phyloP scores from a whole-genome alignment of 805 yeast species.

The Naumovozyma dairenensis region DNA sequence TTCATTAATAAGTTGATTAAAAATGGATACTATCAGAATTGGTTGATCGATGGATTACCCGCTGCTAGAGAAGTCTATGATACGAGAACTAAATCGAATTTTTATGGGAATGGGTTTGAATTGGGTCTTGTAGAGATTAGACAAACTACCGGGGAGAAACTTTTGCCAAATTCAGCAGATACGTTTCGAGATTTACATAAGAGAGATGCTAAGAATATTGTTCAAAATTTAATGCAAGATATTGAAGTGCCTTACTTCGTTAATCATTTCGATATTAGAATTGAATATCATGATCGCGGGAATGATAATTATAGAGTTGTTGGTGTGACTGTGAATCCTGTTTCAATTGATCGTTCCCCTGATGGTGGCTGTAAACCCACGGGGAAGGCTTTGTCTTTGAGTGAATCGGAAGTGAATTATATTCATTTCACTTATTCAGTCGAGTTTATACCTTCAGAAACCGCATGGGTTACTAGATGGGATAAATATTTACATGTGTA shows the following conservation, averaged over 20 bases:
- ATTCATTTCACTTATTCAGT: conserved; percentile 86
- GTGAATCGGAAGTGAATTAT: conserved; percentile 38
- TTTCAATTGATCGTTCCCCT: conserved; percentile 41
- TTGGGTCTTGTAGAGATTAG: conserved; percentile 60
- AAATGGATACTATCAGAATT: conserved; percentile 79
- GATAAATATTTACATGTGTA: conserved; percentile 87
- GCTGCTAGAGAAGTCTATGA: conserved; percentile 62
- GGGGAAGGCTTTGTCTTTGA: conserved; percentile 38
- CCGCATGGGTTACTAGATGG: conserved; percentile 98
- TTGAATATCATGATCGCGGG: conserved; percentile 76
- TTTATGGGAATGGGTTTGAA: conserved; percentile 74
- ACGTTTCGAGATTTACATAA: conserved; percentile 9
- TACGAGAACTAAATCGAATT: conserved; percentile 45
- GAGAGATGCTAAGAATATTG: conserved; percentile 11
- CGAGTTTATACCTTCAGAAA: conserved; percentile 53
- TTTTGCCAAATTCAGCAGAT: conserved; percentile 3
- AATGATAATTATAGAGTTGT: conserved; percentile 72
- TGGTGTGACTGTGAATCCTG: conserved; percentile 73
- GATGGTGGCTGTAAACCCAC: conserved; percentile 25
- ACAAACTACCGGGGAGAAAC: conserved; percentile 7
- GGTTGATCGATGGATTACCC: conserved; percentile 93
- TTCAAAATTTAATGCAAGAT: conserved; percentile 9
- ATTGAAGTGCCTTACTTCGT: conserved; percentile 46
- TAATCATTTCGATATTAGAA: conserved; percentile 69
- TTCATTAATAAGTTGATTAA: conserved; percentile 73